Conservation (phyloP, 1,284 basidiomycete genomes). For the Boletus mariae region DNA sequence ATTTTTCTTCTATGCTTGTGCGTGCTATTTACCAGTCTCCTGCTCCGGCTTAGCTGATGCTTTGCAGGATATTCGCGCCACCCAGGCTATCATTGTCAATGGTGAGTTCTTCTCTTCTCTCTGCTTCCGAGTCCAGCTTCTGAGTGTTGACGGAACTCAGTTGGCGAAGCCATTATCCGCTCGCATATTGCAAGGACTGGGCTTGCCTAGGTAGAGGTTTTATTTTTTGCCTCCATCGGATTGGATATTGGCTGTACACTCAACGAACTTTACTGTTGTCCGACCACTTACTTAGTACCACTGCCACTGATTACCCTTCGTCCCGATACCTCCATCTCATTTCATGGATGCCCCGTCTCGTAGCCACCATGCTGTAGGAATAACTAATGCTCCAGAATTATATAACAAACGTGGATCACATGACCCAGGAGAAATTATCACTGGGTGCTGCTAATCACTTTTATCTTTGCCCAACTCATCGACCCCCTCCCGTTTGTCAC, state of each 20-base stretch:
- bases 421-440: conserved; percentile 14
- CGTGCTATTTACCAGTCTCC: conserved; percentile 23
- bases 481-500: conserved; percentile 17
- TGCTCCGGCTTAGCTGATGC: background rate
- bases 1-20: conserved; percentile 75
- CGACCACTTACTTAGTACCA: conserved; percentile 17
- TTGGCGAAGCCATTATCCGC: conserved; percentile 63
- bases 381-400: background rate
- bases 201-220: conserved; percentile 36
- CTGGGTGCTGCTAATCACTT: conserved; percentile 1
- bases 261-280: conserved; percentile 16
- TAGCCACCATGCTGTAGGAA: conserved; percentile 25
- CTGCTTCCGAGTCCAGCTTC: background rate
- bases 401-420: conserved; percentile 6
- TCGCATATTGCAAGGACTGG: conserved; percentile 55
- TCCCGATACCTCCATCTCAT: conserved; percentile 25
- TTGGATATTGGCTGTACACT: conserved; percentile 13
- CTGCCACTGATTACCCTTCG: conserved; percentile 28
- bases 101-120: conserved; percentile 40
- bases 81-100: conserved; percentile 69
- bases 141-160: conserved; percentile 30
- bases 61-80: conserved; percentile 64
- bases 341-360: conserved; percentile 24
- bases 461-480: conserved; percentile 8
- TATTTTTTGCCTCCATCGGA: conserved; percentile 5